Evolutionary conservation across 768 basidiomycete genomes (phyloP).

Genomic region (Kwoniella dejecticola): DNA sequence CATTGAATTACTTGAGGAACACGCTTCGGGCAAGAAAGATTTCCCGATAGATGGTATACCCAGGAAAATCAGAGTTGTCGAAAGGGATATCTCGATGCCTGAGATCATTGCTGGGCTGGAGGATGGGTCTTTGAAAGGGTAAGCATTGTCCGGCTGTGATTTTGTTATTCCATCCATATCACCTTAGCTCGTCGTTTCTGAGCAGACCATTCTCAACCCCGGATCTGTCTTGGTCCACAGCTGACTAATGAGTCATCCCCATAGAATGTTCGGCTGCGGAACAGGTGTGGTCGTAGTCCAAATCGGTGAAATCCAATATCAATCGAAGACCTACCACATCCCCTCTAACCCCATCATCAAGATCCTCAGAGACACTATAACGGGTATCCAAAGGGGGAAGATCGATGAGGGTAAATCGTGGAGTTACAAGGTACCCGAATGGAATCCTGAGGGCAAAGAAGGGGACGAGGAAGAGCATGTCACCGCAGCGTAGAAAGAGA

Average conservation of each 20-base stretch:
- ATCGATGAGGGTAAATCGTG: constrained; percentile 38
- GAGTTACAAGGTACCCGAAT: constrained; percentile 44
- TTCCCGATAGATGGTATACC: constrained; percentile 41
- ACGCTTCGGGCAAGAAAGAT: constrained; percentile 34
- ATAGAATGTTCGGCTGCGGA: constrained; percentile 50
- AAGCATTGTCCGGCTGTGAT: constrained; percentile 6
- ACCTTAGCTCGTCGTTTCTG: too few relatives aligned
- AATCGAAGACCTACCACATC: constrained; percentile 30
- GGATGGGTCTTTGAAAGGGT: constrained; percentile 46
- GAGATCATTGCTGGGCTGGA: constrained; percentile 38
- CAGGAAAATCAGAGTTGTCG: constrained; percentile 42
- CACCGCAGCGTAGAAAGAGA: constrained; percentile 10
- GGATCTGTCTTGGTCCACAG: too few relatives aligned
- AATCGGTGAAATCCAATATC: constrained; percentile 43
- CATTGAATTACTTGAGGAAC: constrained; percentile 38
- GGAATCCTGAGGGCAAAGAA: constrained; percentile 35
- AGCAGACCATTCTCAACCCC: too few relatives aligned
- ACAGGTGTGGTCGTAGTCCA: constrained; percentile 48
- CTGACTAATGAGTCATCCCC: not conserved
- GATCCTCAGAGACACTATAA: constrained; percentile 43
- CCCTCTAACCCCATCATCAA: constrained; percentile 43
- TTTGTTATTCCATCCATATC: not conserved
- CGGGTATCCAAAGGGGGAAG: constrained; percentile 43
- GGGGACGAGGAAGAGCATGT: constrained; percentile 28
- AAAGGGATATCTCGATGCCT: constrained; percentile 47